Base-by-base conservation (phyloP, 2,329 filamentous ascomycete species). In the Lomentospora prolificans region DNA sequence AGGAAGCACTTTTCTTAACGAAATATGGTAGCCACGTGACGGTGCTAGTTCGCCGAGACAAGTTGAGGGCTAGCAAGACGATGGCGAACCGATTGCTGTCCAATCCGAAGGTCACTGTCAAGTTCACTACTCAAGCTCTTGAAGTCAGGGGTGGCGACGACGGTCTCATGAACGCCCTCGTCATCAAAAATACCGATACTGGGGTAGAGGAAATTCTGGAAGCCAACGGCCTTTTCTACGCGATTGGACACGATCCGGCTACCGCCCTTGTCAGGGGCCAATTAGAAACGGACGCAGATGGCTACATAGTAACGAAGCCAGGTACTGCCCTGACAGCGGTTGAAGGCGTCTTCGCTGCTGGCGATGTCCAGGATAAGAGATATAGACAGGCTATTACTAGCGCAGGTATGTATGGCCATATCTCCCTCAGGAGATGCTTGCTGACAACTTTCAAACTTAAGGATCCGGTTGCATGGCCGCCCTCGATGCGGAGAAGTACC, bases 311-410 rank as follows among this genome's bases (percentile, higher is more conserved):
- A 64, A 99, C 94, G 57, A 82, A 87, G 71, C 87, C 94, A 3
- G 95, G 94, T 57, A 92, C 90, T 50, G 90, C 90, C 58, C 79
- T 87, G 66, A 99, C 94, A 51, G 96, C 84, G 71, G 72, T 96
- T 4, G 83, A 90, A 67, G 94, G 94, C 69, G 90, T 99, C 19
- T 99, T 96, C 68, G 94, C 94, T 36, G 94, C 92, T 8, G 94
- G 94, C 61, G 94, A 99, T 69, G 95, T 99, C 8, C 94, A 99
- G 77, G 95, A 99, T 70, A 99, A 97, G 85, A 84, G 86, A 68
- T 99, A 99, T 72, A 84, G 94, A 69, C 94, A 99, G 76, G 94
- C 94, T 50, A 95, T 99, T 62, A 99, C 94, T 61, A 96, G 91
- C 74, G 94, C 94, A 64, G 92, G 90, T 90, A 77, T 68, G 85